phyloP scores from a whole-genome alignment of 768 basidiomycete genomes.

The Pisolithus tinctorius region DNA sequence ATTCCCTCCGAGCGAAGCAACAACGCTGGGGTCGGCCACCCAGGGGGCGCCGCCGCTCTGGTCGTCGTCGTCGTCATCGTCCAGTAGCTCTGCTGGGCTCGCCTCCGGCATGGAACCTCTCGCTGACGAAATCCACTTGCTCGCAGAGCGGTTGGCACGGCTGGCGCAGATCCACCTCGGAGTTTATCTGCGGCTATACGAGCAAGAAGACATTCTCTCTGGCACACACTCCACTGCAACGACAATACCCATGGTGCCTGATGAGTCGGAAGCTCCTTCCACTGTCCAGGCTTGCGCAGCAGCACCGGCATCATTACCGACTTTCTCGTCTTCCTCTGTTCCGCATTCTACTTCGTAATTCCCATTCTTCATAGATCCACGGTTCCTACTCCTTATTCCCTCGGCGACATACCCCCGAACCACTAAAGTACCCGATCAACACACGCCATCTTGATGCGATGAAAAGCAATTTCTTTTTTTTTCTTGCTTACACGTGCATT shows the following conservation, averaged over 20 bases:
- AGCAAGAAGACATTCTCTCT: slow-evolving; percentile 43
- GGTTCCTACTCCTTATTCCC: slow-evolving; percentile 6
- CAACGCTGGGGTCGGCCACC: slow-evolving; percentile 20
- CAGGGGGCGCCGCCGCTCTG: slow-evolving; percentile 19
- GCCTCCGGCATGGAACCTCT: slow-evolving; percentile 68
- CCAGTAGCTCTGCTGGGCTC: slow-evolving; percentile 12
- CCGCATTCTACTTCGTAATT: slow-evolving; percentile 15
- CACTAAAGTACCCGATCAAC: not conserved
- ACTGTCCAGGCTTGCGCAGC: too few species aligned
- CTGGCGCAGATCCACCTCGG: slow-evolving; percentile 69
- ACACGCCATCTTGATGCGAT: slow-evolving; percentile 17
- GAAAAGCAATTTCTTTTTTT: not conserved
- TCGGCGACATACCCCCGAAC: slow-evolving; percentile 18
- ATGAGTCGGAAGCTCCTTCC: too few species aligned
- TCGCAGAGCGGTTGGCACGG: slow-evolving; percentile 66
- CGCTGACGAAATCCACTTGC: slow-evolving; percentile 53
- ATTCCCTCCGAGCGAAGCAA: slow-evolving; percentile 40
- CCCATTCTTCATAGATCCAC: not conserved
- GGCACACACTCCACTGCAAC: slow-evolving; percentile 1
- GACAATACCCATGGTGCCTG: too few species aligned
- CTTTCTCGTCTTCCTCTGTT: slow-evolving; percentile 12
- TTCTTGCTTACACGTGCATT: not conserved
- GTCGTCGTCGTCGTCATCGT: not conserved
- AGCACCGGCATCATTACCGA: not conserved
- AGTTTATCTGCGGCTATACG: slow-evolving; percentile 73